Evolutionary conservation across 345 rosid species (phyloP), one percentile per base, ranked within the genome.

Genomic region (Sisymbrium irio): DNA sequence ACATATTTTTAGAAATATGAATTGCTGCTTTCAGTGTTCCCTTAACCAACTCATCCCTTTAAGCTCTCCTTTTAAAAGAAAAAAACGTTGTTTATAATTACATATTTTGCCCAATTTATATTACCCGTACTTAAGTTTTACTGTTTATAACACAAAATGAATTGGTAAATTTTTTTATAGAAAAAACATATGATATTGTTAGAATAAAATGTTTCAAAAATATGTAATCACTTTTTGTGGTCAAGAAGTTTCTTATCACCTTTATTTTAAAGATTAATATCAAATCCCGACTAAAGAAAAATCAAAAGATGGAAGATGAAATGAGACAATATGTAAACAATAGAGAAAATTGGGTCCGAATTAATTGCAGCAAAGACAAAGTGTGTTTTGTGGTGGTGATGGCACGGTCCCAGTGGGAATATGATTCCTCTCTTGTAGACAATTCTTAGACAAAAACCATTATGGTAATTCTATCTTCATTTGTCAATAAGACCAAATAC

Each of bases 341-440:
- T 25, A 4, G 35, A 55, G 41, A 66, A 65, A 56, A 47, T 28
- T 40, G 73, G 73, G 73, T 13, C 67, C 61, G 49, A 65, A 56
- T 37, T 66, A 55, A 67, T 59, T 49, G 55, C 19, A 74, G 37
- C 37, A 39, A 65, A 59, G 78, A 74, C 62, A 74, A 67, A 59
- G 46, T 67, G 53, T 59, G 37, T 51, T 55, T 65, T 65, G 66
- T 65, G 77, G 72, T 8, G 40, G 28, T 59, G 67, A 59, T 66
- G 27, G 12, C 44, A 22, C 32, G 72, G 77, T 56, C 66, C 61
- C 67, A 66, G 42, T 30, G 19, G 32, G 72, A 18, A 47, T 37
- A 66, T 66, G 78, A 74, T 74, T 28, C 78, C 61, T 67, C 54
- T 66, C 22, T 66, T 50, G 62, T 39, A 39, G 78, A 66, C 78